Evolutionary conservation across 768 basidiomycete genomes (phyloP), one percentile per base, ranked within the genome.

Genomic region (Amanita rubescens): DNA sequence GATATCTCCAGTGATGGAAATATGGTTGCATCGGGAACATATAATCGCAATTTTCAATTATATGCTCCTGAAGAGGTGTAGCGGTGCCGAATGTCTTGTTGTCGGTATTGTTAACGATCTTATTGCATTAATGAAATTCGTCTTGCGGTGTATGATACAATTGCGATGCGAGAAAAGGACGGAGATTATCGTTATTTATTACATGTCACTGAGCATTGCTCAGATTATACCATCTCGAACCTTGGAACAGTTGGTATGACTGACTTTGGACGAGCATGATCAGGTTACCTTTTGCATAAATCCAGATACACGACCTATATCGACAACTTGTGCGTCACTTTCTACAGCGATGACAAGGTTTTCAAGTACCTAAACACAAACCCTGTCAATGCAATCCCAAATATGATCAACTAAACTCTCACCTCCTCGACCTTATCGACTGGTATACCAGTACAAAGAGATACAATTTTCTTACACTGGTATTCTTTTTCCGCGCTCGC

Each of bases 11-110:
- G 77, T 51, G 91, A 95, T 66, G 90, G 85, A 11, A 84, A 82
- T 61, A 76, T 90, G 64, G 78, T 96, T 41, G 94, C 85, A 3
- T 88, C 87, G 5, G 94, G 94, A 34, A 94, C 91, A 41, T 95
- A 91, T 67, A 94, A 92, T 69, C 78, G 94, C 55, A 93, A 89
- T 69, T 96, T 92, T 77, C 94, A 97, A 66, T 73, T 97, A 54
- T 97, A 90, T 67, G 82, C 90, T 7, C 85, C 87, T 3, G 91
- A 93, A 59, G 84, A 44, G 9, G 34, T 44, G 25, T 52, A 42
- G 34, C 19, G 27, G 27, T 30, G 38, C 1, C 32, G 20, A 33
- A 14, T 19, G 8, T 25, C 37, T 17, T 38, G 38, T 24, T 42
- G 38, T 38, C 41, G 38, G 15, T 42, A 35, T 15, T 19, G 25